phyloP scores from a whole-genome alignment of 345 rosid species.

The Gynandropsis gynandra region DNA sequence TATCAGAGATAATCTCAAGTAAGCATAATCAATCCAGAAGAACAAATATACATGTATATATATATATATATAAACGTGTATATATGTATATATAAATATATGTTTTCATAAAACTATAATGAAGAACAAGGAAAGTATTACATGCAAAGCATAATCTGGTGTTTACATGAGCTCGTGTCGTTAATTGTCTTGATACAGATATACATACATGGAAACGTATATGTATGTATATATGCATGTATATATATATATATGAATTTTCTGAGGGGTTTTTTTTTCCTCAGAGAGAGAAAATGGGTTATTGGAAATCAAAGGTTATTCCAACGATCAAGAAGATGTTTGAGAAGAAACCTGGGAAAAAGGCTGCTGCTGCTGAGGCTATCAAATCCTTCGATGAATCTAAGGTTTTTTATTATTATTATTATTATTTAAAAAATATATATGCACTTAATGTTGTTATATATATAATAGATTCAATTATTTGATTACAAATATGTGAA shows the following conservation, averaged over 20 bases:
- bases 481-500: not conserved
- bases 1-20: slow-evolving; percentile 14
- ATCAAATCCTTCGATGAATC: slow-evolving; percentile 71
- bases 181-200: too few species aligned
- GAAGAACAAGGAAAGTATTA: too few species aligned
- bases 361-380: slow-evolving; percentile 81
- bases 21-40: slow-evolving; percentile 15
- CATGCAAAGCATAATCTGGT: too few species aligned
- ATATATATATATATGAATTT: slow-evolving; percentile 5
- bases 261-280: slow-evolving; percentile 14
- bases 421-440: not conserved
- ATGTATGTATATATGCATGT: too few species aligned
- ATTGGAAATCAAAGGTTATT: slow-evolving; percentile 78
- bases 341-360: slow-evolving; percentile 56
- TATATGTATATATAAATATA: not conserved
- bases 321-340: slow-evolving; percentile 79
- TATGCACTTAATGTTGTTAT: not conserved
- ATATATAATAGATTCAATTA: slow-evolving; percentile 11
- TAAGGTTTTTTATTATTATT: slow-evolving; percentile 36
- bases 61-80: not conserved
- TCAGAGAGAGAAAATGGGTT: slow-evolving; percentile 38
- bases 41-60: not conserved
- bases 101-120: too few species aligned
- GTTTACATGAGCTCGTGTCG: too few species aligned
- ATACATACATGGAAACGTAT: too few species aligned